phyloP scores from a whole-genome alignment of 805 yeast genomes.

The Saturnispora ahearnii region DNA sequence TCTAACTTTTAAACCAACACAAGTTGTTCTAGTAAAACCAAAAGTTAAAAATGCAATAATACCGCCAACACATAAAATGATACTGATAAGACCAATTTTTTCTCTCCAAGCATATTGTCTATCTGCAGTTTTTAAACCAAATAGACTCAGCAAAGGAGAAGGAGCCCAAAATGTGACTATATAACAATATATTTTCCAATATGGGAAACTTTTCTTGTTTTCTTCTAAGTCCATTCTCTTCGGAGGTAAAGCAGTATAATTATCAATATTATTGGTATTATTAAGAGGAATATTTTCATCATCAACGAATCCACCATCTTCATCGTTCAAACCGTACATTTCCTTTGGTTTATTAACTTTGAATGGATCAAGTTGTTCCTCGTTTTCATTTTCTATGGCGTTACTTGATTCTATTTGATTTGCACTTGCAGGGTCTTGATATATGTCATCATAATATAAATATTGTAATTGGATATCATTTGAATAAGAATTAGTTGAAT shows the following conservation, averaged over 20 bases:
- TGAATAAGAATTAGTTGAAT: background rate
- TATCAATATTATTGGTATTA: conserved; percentile 1
- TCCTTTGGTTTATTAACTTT: conserved; percentile 6
- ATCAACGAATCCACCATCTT: conserved; percentile 17
- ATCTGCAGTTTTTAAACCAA: conserved; percentile 70
- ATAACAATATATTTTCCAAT: conserved; percentile 80
- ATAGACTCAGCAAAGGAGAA: conserved; percentile 53
- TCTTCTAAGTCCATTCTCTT: conserved; percentile 19
- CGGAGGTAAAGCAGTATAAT: conserved; percentile 17
- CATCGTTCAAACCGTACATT: conserved; percentile 50
- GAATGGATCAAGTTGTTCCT: conserved; percentile 4
- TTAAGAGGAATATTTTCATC: conserved; percentile 24
- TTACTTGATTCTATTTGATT: background rate
- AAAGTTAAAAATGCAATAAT: conserved; percentile 81
- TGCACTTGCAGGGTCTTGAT: too few species aligned
- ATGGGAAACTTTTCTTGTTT: conserved; percentile 24
- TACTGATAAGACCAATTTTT: conserved; percentile 74
- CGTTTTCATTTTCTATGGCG: background rate
- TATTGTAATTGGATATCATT: conserved; percentile 7
- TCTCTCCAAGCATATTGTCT: conserved; percentile 97
- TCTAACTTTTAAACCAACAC: conserved; percentile 41
- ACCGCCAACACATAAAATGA: conserved; percentile 66
- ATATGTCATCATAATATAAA: background rate
- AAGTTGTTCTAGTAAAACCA: conserved; percentile 81
- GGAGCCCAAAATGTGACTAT: conserved; percentile 90